Base-by-base conservation (phyloP, 345 rosid genomes). In the Gossypium bickii region DNA sequence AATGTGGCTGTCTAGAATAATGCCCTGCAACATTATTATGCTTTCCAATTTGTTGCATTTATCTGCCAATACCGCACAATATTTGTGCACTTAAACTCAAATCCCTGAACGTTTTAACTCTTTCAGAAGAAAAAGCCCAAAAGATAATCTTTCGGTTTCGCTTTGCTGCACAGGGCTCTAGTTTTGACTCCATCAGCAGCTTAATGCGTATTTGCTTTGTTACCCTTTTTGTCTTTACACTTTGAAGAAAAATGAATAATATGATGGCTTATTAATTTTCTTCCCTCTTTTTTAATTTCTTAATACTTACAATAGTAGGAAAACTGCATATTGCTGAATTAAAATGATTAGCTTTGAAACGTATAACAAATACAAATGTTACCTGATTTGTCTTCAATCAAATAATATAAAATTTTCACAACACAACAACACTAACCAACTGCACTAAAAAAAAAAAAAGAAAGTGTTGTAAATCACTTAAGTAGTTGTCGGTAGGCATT, bases 401-500 rank as follows among this genome's bases (percentile, higher is more conserved):
- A 34, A 5, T 34, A 34, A 18, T 56, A 20, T 56, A 12, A 57
- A 57, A 57, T 57, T 57, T 72, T 56, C 34, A 38, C 11, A 56
- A 56, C 52, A 71, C 34, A 71, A 34, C 29, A 20, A 67, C 63
- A 24, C 51, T 16, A 27, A 74, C 77, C 43, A 29, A 73, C 74
- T 58, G 53, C 74, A 60, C 53, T 13, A 2, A 20, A 25, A 11
- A 29, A 29, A 11, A 29, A 29, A 29, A 29, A 1, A 20, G 10
- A 1, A 20, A 12, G 0, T 29, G 64, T 48, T 2, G 5, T 18
- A 53, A 38, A 34, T 51, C 71, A 64, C 24, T 52, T 6, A 41
- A 72, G 61, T 78, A 58, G 64, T 60, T 79, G 85, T 74, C 81
- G 81, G 83, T 51, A 74, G 74, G 60, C 52, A 8, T 56, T 58